A percentile compares a stretch with the other conserved stretches of the same genome.
Conservation (phyloP, 352 stramenopile genomes). For the Phytopythium boreale region DNA sequence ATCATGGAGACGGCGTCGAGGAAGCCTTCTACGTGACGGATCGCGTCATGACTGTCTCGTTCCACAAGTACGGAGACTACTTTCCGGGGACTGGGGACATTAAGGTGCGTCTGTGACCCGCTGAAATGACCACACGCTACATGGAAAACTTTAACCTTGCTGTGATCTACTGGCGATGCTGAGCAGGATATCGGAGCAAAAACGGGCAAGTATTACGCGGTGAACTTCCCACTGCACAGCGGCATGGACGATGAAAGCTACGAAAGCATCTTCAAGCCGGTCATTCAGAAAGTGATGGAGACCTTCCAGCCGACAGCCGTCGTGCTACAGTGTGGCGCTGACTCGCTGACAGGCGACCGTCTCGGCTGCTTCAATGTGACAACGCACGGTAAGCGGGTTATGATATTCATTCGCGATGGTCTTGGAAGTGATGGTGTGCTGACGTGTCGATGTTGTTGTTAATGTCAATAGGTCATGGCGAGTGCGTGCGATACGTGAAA, state of each 20-base stretch:
- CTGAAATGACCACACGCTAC: conserved; percentile 1
- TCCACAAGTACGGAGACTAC: conserved; percentile 99
- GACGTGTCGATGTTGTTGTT: neutral
- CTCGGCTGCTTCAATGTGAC: conserved; percentile 99
- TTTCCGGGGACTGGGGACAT: conserved; percentile 97
- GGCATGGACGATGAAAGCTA: conserved; percentile 97
- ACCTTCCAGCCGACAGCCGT: conserved; percentile 89
- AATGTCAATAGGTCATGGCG: conserved; percentile 50
- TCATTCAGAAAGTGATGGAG: conserved; percentile 94
- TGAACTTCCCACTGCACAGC: conserved; percentile 96
- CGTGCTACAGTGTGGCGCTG: conserved; percentile 97
- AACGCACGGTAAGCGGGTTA: conserved; percentile 36
- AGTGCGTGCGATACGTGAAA: conserved; percentile 85
- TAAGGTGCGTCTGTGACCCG: conserved; percentile 25
- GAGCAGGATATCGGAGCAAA: conserved; percentile 92
- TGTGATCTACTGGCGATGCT: neutral
- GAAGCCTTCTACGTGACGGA: conserved; percentile 97
- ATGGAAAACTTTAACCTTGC: neutral
- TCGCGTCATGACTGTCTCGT: conserved; percentile 98
- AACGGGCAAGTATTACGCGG: conserved; percentile 92
- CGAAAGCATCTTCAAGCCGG: conserved; percentile 96
- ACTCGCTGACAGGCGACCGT: conserved; percentile 96
- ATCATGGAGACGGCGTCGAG: conserved; percentile 98
- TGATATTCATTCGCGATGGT: too few relatives aligned
- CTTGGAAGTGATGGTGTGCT: neutral